Evolutionary conservation across 164 flowering plant species (phyloP), one percentile per base, ranked within the genome.

Genomic region (Magnolia kwangsiensis): DNA sequence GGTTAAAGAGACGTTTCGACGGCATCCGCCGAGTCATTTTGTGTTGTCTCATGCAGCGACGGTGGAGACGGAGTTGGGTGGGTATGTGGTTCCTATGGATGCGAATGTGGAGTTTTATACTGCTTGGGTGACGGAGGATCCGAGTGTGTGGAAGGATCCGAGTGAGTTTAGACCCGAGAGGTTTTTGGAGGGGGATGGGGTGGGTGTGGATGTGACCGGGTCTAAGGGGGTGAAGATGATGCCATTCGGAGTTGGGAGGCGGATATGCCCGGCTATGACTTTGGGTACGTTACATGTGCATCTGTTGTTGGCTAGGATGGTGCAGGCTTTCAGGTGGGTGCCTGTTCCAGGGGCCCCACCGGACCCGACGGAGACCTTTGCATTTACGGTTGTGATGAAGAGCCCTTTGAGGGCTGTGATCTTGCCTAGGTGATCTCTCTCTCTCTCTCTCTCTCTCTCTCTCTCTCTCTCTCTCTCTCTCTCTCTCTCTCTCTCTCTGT

Each of bases 1-100:
- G 7, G 89, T 95, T 7, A 91, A 91, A 72, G 98, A 95, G 77
- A 90, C 94, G 1, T 83, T 95, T 79, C 80, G 99, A 78, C 79
- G 94, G 10, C 98, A 95, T 84, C 99, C 98, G 10, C 99, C 99
- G 6, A 88, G 93, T 67, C 98, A 93, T 76, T 93, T 93, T 70
- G 78, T 89, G 72, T 74, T 95, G 14, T 90, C 97, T 0, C 98
- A 93, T 67, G 91, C 97, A 2, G 92, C 89, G 0, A 83, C 82
- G 1, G 61, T 78, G 73, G 92, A 88, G 59, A 86, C 94, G 8
- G 85, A 86, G 83, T 85, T 95, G 0, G 97, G 90, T 0, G 97
- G 98, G 23, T 92, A 90, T 85, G 78, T 81, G 0, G 76, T 95
- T 6, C 98, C 98, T 1, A 81, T 84, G 2, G 89, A 84, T 11